Evolutionary conservation across 140 eudicot genomes (phyloP).

Genomic region (Cichorium intybus): DNA sequence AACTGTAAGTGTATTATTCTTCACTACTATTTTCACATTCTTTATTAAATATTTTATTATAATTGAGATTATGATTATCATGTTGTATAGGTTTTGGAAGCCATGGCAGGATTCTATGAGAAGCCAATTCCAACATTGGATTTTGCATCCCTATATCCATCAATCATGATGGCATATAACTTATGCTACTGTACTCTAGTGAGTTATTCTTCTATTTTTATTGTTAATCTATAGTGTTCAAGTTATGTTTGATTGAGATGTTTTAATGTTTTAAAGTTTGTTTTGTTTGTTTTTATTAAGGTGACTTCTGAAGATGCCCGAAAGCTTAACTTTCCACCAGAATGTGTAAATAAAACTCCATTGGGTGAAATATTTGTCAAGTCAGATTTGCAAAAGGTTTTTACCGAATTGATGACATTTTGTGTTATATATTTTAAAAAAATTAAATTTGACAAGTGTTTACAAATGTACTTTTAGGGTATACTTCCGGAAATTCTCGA

Average conservation of each 20-base stretch:
- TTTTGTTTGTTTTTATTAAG: slow-evolving; percentile 38
- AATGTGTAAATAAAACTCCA: slow-evolving; percentile 86
- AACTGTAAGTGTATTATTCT: slow-evolving; percentile 64
- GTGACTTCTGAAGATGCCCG: slow-evolving; percentile 85
- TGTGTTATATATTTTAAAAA: background rate
- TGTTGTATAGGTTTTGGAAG: slow-evolving; percentile 85
- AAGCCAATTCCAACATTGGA: slow-evolving; percentile 99
- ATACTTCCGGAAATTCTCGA: slow-evolving; percentile 99
- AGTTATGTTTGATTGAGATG: slow-evolving; percentile 24
- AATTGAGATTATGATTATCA: slow-evolving; percentile 1
- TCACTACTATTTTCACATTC: slow-evolving; percentile 9
- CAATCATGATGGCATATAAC: slow-evolving; percentile 99
- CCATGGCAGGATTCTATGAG: slow-evolving; percentile 88
- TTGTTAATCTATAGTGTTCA: background rate
- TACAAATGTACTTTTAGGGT: slow-evolving; percentile 56
- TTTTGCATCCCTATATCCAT: slow-evolving; percentile 97
- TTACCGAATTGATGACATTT: background rate
- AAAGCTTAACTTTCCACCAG: slow-evolving; percentile 87
- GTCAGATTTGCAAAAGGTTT: slow-evolving; percentile 86
- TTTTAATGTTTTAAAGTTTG: background rate
- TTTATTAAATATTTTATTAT: background rate
- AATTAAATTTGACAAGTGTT: slow-evolving; percentile 2
- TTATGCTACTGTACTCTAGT: slow-evolving; percentile 97
- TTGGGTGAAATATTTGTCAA: slow-evolving; percentile 97
- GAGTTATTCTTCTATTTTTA: slow-evolving; percentile 12